phyloP scores from a whole-genome alignment of 1,284 basidiomycete genomes.

The Pseudozyma sp. region DNA sequence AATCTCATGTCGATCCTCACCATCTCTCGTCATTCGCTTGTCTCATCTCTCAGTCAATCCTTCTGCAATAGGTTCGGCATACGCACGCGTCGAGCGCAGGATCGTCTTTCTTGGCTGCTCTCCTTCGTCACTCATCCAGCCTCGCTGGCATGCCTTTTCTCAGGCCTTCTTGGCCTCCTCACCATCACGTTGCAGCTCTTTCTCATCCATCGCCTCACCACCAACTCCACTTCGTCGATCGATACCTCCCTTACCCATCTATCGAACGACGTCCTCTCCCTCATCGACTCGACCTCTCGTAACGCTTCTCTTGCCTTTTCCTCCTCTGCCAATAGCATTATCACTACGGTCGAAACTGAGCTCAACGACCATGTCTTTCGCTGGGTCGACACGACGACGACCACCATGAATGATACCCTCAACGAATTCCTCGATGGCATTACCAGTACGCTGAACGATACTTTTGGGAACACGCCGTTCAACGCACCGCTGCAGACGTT shows the following conservation, averaged over 20 bases:
- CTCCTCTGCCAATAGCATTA: constrained; percentile 78
- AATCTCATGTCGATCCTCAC: constrained; percentile 44
- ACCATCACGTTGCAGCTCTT: constrained; percentile 86
- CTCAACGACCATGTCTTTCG: constrained; percentile 83
- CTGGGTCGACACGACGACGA: constrained; percentile 93
- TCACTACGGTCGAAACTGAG: constrained; percentile 77
- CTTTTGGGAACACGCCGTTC: constrained; percentile 75
- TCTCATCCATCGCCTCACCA: constrained; percentile 68
- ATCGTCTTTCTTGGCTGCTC: constrained; percentile 78
- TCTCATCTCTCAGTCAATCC: constrained; percentile 31
- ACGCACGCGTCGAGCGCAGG: constrained; percentile 15
- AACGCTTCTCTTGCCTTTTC: constrained; percentile 80
- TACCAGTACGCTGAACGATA: constrained; percentile 71
- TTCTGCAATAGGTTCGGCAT: constrained; percentile 36
- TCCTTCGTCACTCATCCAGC: constrained; percentile 90
- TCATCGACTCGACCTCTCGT: constrained; percentile 83
- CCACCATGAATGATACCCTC: constrained; percentile 78
- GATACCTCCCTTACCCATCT: constrained; percentile 74
- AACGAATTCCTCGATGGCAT: constrained; percentile 72
- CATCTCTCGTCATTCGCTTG: constrained; percentile 53
- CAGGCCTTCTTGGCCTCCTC: constrained; percentile 88
- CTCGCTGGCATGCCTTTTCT: constrained; percentile 86
- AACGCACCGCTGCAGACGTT: constrained; percentile 52
- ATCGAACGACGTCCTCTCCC: constrained; percentile 77
- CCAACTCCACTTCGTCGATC: constrained; percentile 26